Evolutionary conservation across 768 basidiomycete species (phyloP).

Genomic region (Podaxis sp.): DNA sequence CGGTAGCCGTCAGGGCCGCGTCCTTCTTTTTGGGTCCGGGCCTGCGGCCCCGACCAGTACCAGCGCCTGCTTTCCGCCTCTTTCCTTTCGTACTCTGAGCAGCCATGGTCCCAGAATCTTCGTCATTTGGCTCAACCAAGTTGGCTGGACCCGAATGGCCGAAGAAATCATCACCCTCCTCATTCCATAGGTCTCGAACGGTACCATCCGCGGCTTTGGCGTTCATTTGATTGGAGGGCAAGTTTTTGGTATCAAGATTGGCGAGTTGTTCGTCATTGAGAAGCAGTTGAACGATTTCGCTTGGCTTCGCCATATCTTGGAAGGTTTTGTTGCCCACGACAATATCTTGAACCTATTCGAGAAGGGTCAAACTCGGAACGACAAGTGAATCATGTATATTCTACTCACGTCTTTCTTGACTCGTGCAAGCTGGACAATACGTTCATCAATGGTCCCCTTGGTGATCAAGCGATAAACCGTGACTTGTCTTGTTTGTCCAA

Average conservation of each 20-base stretch:
- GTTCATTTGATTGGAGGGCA: conserved; percentile 26
- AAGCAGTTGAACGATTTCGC: conserved; percentile 93
- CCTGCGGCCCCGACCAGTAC: conserved; percentile 38
- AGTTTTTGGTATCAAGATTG: conserved; percentile 46
- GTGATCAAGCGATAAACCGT: conserved; percentile 96
- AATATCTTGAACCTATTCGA: conserved; percentile 89
- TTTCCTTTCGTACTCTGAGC: conserved; percentile 37
- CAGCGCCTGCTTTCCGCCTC: conserved; percentile 37
- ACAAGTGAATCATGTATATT: background rate
- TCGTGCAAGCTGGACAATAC: conserved; percentile 92
- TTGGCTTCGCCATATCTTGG: conserved; percentile 89
- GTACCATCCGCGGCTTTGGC: conserved; percentile 31
- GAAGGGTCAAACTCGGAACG: background rate
- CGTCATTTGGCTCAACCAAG: conserved; percentile 32
- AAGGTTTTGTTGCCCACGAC: conserved; percentile 97
- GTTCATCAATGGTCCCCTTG: conserved; percentile 92
- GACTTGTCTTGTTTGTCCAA: conserved; percentile 96
- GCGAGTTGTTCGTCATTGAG: conserved; percentile 94
- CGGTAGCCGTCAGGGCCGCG: conserved; percentile 1
- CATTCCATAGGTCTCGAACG: conserved; percentile 76
- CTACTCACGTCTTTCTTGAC: conserved; percentile 90
- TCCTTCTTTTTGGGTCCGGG: conserved; percentile 37
- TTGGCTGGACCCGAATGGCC: conserved; percentile 45
- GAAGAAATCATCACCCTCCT: conserved; percentile 87
- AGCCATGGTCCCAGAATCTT: conserved; percentile 33